Evolutionary conservation across 371 early-diverging fungal genomes (phyloP).

Genomic region (Coemansia sp.): DNA sequence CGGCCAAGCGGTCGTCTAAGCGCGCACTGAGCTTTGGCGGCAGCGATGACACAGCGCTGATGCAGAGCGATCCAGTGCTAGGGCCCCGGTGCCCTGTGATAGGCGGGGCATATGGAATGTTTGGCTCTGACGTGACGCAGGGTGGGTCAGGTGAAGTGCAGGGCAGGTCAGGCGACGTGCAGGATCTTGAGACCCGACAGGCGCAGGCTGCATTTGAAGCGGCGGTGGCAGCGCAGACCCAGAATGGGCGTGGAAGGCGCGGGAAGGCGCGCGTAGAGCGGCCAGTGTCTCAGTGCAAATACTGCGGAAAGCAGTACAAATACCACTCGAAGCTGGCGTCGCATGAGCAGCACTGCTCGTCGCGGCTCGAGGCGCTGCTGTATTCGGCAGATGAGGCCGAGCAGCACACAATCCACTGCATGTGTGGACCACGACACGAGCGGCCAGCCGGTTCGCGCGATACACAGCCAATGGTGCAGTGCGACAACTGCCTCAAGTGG

Average conservation of each 20-base stretch:
- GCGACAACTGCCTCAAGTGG: constrained; percentile 64
- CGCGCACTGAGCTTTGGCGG: constrained; percentile 30
- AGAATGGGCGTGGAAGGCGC: constrained; percentile 16
- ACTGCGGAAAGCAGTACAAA: constrained; percentile 52
- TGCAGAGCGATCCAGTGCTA: constrained; percentile 33
- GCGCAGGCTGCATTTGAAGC: constrained; percentile 34
- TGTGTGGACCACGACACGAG: constrained; percentile 68
- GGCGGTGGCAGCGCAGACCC: constrained; percentile 21
- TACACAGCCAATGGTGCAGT: constrained; percentile 71
- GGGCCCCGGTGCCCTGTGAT: constrained; percentile 48
- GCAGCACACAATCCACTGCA: constrained; percentile 63
- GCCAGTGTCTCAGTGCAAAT: constrained; percentile 43
- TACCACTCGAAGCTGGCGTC: constrained; percentile 47
- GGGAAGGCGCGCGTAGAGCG: constrained; percentile 7
- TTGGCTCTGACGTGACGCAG: neutral
- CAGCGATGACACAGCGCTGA: constrained; percentile 7
- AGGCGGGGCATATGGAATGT: constrained; percentile 33
- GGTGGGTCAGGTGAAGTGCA: neutral
- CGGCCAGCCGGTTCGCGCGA: constrained; percentile 36
- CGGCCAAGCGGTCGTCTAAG: constrained; percentile 30
- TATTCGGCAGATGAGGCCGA: constrained; percentile 53
- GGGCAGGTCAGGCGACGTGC: constrained; percentile 4
- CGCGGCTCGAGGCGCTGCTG: constrained; percentile 48
- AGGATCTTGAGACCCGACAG: constrained; percentile 2
- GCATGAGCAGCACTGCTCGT: constrained; percentile 51